Base-by-base conservation (phyloP, 2,329 filamentous ascomycete species). In the Aspergillus luchuensis region DNA sequence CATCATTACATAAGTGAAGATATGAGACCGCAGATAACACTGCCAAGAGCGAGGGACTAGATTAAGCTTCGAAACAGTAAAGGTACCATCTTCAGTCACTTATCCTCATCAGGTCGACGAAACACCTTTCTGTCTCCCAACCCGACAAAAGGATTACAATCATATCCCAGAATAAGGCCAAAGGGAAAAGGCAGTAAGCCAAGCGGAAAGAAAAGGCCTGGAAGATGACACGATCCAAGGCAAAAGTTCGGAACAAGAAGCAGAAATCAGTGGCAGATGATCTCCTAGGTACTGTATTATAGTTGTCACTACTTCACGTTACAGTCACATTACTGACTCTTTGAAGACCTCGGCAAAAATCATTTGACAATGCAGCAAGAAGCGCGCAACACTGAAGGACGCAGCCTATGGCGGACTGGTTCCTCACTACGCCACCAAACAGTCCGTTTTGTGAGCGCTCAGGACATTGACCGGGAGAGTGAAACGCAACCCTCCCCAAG, bases 391-490 rank as follows among this genome's bases (percentile, higher is more conserved):
- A 86, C 84, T 11, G 83, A 82, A 69, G 78, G 75, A 17, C 81
- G 84, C 65, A 77, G 76, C 30, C 71, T 77, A 49, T 82, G 81
- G 73, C 78, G 80, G 58, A 72, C 79, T 3, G 79, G 80, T 62
- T 74, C 76, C 53, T 81, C 81, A 64, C 77, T 89, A 53, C 81
- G 87, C 60, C 76, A 88, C 66, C 79, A 82, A 57, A 77, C 78
- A 23, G 80, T 90, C 54, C 72, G 75, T 2, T 90, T 90, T 69
- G 81, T 90, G 61, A 87, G 85, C 69, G 86, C 85, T 36, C 85
- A 85, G 21, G 75, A 74, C 72, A 80, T 78, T 41, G 68, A 75
- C 8, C 21, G 45, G n/a, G 62, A 67, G 63, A 33, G 66, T 63
- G 64, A 66, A 47, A 23, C 43, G 68, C 36, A 67, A 62, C 10